Base-by-base conservation (phyloP, 306 rosid genomes). In the Lablab purpureus region DNA sequence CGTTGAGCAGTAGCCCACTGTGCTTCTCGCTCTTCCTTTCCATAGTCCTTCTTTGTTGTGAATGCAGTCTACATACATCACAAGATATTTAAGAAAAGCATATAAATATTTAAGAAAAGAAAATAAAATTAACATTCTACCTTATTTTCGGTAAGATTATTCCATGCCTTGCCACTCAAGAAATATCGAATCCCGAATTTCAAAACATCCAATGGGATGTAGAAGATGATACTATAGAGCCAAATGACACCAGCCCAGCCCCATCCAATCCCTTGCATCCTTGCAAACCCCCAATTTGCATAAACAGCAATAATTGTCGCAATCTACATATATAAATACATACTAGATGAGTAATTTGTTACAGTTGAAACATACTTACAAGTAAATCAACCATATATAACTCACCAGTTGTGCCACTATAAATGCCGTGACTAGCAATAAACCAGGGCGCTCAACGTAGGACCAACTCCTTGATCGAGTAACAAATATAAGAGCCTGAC, bases 401-500 rank as follows among this genome's bases (percentile, higher is more conserved):
- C 94, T 74, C 59, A 88, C 97, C 87, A 92, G 74, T 27, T 92
- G 97, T 62, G 97, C 97, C 7, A 83, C 1, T 7, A 87, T 1
- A 78, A 92, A 92, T 22, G 97, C 94, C 5, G 21, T 15, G 32
- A 86, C 32, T 70, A 92, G 93, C 55, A 84, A 55, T 47, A 87
- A 41, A 41, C 97, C 97, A 2, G 94, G 97, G 80, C 97, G 90
- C 81, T 92, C 97, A 0, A 85, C 5, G 28, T 6, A 92, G 17
- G 97, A 92, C 87, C 87, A 92, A 82, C 90, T 86, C 73, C 91
- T 86, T 3, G 97, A 92, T 50, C 97, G 84, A 23, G 97, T 92
- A 25, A 92, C 97, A 47, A 92, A 92, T 78, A 92, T 92, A 11
- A 92, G 90, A 74, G 97, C 97, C 76, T 92, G 97, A 62, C 97